These are phyloP conservation scores for Linderniella brevidens DNA, from an alignment of 257 asterid genomes.

Conservation along the genomic window DNA sequence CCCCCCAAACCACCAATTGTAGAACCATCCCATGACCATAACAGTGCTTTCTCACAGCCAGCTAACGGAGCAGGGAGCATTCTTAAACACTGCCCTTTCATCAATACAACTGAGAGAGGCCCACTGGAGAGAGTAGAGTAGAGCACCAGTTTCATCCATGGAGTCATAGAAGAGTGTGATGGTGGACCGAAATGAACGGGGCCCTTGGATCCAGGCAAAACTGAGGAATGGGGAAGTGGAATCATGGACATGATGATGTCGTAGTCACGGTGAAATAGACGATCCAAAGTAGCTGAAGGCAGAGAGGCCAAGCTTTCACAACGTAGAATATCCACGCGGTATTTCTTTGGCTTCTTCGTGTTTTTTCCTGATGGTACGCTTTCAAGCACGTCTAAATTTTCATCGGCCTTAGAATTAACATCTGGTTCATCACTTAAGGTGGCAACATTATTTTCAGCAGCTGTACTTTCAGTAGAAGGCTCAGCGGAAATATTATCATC, in stretches of 20 bases:
- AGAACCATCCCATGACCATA: conserved; percentile 99
- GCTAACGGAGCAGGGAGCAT: conserved; percentile 97
- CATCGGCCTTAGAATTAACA: conserved; percentile 27
- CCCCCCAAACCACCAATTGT: conserved; percentile 89
- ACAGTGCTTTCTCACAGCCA: conserved; percentile 89
- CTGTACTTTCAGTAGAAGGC: conserved; percentile 12
- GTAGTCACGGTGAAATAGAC: conserved; percentile 88
- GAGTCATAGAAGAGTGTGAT: conserved; percentile 89
- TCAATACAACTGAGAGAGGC: conserved; percentile 89
- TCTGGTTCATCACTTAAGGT: conserved; percentile 22
- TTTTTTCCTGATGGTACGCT: conserved; percentile 28
- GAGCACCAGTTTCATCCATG: conserved; percentile 93
- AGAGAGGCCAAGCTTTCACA: conserved; percentile 98
- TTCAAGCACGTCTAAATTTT: conserved; percentile 27
- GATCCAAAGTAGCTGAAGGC: conserved; percentile 80
- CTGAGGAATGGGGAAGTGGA: conserved; percentile 92
- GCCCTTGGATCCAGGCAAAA: conserved; percentile 92
- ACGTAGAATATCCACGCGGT: conserved; percentile 86
- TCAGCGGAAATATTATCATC: conserved; percentile 21
- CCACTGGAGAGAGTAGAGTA: conserved; percentile 71
- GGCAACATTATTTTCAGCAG: conserved; percentile 20
- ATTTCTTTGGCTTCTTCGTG: conserved; percentile 41
- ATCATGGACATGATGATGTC: conserved; percentile 91
- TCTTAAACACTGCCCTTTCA: conserved; percentile 92
- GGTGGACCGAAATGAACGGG: conserved; percentile 99